Evolutionary conservation across 176 grass and related monocot species (phyloP).

Genomic region (Carex cristatella): DNA sequence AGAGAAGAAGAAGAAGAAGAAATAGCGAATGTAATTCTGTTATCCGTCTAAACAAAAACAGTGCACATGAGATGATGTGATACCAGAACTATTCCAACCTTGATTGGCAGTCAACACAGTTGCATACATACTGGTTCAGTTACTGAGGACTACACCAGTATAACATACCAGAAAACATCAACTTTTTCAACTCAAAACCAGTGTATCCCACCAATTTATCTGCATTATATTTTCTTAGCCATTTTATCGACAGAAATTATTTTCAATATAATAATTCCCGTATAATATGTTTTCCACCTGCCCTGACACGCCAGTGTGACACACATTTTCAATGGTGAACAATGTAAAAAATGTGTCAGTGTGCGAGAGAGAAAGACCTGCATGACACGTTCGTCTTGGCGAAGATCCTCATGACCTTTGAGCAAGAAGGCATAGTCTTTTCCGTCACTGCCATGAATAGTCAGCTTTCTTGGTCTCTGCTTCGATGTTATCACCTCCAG

Average conservation of each 20-base stretch:
- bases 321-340: background rate
- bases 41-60: background rate
- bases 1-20: constrained; percentile 17
- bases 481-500: constrained; percentile 91
- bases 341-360: background rate
- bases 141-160: background rate
- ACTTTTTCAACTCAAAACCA: background rate
- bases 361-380: constrained; percentile 40
- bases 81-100: background rate
- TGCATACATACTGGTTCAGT: background rate
- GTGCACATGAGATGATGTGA: background rate
- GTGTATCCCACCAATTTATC: background rate
- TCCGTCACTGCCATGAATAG: constrained; percentile 87
- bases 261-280: background rate
- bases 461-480: constrained; percentile 91
- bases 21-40: background rate
- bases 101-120: background rate
- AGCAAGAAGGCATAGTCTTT: constrained; percentile 95
- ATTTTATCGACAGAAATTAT: background rate
- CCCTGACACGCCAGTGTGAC: background rate
- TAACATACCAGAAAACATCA: background rate
- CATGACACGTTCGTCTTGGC: constrained; percentile 99
- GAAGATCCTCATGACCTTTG: constrained; percentile 97
- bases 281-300: background rate
- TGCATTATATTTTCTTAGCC: background rate